Conservation (phyloP, 2,329 filamentous ascomycete genomes). For the Apiospora phragmitis region DNA sequence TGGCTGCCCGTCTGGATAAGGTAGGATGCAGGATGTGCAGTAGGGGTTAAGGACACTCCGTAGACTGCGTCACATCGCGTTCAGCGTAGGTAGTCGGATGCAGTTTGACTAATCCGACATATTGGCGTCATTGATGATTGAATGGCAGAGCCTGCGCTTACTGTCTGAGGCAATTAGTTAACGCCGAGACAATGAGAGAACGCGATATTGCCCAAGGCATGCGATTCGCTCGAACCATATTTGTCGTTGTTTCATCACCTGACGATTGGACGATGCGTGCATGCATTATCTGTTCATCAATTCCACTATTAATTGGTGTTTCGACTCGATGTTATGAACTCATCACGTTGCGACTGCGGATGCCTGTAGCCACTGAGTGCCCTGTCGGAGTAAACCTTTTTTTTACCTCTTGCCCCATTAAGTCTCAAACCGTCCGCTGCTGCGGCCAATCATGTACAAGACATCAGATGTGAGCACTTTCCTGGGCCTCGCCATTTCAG, state of each 20-base stretch:
- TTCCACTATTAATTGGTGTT: background rate
- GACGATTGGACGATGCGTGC: conserved; percentile 9
- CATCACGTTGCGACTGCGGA: background rate
- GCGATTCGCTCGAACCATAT: conserved; percentile 7
- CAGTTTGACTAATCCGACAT: background rate
- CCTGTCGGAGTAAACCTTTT: background rate
- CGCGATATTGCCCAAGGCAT: background rate
- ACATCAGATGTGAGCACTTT: background rate
- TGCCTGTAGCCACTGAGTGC: background rate
- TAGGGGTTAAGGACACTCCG: background rate
- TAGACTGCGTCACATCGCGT: background rate
- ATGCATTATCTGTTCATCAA: background rate
- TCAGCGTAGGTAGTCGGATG: background rate
- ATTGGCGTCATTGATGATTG: background rate
- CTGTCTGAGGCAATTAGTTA: background rate
- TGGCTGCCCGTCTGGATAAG: background rate
- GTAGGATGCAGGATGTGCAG: background rate
- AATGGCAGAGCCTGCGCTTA: background rate
- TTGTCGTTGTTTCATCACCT: conserved; percentile 7
- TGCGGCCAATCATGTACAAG: background rate
- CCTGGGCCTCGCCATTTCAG: background rate
- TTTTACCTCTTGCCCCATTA: background rate
- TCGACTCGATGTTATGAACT: background rate
- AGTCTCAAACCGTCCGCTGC: background rate
- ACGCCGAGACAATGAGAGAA: conserved; percentile 2